These are phyloP conservation scores for Naganishia sp. DNA, from an alignment of 1,284 basidiomycete species.

Conservation along the genomic window DNA sequence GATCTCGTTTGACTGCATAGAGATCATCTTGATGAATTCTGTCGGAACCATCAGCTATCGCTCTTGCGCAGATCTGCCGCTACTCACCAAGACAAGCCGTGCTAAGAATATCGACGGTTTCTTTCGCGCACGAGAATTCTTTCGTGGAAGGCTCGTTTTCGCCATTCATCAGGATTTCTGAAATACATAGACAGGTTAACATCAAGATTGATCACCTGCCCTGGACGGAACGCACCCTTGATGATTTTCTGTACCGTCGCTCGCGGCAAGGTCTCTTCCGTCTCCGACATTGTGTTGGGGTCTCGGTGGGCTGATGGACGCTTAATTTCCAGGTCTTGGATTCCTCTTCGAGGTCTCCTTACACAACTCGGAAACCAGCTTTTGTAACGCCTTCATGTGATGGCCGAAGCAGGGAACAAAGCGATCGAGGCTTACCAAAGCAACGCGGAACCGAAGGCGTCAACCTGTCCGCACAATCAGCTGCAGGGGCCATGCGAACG, in stretches of 20 bases:
- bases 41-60: not conserved
- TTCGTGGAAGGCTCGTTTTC: conserved; percentile 42
- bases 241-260: conserved; percentile 98
- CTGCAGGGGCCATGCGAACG: not conserved
- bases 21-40: conserved; percentile 99
- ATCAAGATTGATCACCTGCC: not conserved
- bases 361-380: too few relatives aligned
- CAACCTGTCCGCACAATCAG: not conserved
- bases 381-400: too few relatives aligned
- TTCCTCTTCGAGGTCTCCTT: not conserved
- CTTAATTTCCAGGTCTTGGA: not conserved
- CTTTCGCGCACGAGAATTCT: conserved; percentile 90
- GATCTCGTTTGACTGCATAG: conserved; percentile 95
- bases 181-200: conserved; percentile 10
- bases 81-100: conserved; percentile 94
- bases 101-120: conserved; percentile 92
- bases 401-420: not conserved
- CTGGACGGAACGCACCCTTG: conserved; percentile 61
- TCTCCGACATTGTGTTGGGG: conserved; percentile 45
- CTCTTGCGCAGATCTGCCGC: not conserved
- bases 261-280: conserved; percentile 68
- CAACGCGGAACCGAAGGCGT: conserved; percentile 5
- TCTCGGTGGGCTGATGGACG: not conserved
- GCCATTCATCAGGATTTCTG: conserved; percentile 74
- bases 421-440: conserved; percentile 7